Conservation (phyloP, 2,329 filamentous ascomycete genomes). For the Aureobasidium namibiae region DNA sequence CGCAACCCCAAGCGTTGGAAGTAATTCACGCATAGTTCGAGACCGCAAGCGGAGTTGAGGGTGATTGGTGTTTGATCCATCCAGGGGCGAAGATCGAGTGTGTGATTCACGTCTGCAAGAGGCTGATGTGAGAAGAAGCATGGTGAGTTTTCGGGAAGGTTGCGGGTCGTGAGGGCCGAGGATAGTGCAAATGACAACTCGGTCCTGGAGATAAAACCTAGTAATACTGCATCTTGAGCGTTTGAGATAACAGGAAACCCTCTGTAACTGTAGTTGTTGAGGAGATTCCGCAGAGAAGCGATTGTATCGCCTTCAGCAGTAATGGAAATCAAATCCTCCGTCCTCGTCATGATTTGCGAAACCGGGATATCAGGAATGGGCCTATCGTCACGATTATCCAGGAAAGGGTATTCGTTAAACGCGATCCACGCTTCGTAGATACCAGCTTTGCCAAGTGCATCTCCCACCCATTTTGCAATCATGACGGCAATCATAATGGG, state of each 20-base stretch:
- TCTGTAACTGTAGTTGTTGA: constrained; percentile 68
- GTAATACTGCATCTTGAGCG: constrained; percentile 64
- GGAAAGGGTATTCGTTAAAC: constrained; percentile 88
- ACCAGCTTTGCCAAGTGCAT: constrained; percentile 82
- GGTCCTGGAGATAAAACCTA: constrained; percentile 89
- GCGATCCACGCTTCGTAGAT: constrained; percentile 99
- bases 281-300: constrained; percentile 59
- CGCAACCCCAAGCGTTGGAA: constrained; percentile 90
- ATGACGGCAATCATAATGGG: constrained; percentile 99
- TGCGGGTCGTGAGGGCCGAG: constrained; percentile 47
- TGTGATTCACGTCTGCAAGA: constrained; percentile 66
- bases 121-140: constrained; percentile 79
- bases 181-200: constrained; percentile 78
- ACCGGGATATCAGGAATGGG: constrained; percentile 75
- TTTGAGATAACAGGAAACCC: constrained; percentile 88
- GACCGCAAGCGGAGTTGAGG: constrained; percentile 58
- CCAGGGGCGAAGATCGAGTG: constrained; percentile 87
- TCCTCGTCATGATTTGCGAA: constrained; percentile 82
- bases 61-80: constrained; percentile 99
- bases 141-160: constrained; percentile 62
- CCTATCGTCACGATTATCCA: constrained; percentile 79
- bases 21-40: constrained; percentile 83
- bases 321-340: constrained; percentile 83
- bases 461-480: constrained; percentile 96
- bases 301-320: constrained; percentile 74